phyloP scores from a whole-genome alignment of 169 alveolate species.

The Cryptosporidium baileyi region DNA sequence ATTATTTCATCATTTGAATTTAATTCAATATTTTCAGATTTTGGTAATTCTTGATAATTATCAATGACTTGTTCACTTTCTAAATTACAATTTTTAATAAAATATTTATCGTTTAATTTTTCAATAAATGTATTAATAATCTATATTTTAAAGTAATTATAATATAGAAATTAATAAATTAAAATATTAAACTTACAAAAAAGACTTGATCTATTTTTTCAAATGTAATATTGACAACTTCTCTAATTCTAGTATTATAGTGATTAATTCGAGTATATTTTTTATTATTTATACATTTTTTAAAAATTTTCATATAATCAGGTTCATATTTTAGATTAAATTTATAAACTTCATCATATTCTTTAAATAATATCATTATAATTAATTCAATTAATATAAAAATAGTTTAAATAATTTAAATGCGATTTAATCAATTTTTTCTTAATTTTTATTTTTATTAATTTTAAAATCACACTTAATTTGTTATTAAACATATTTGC shows the following conservation, averaged over 20 bases:
- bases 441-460: no score
- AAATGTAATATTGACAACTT: not conserved
- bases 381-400: no score
- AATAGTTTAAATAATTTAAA: no score
- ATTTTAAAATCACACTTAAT: no score
- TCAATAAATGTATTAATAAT: conserved; percentile 5
- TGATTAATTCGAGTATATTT: not conserved
- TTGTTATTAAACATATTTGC: no score
- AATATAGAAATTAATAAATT: not conserved
- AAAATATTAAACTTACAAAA: conserved; percentile 12
- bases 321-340: no score
- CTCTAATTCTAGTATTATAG: not conserved
- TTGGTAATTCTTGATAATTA: not conserved
- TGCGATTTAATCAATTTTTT: no score
- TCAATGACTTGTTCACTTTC: no score
- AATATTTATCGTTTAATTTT: not conserved
- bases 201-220: conserved; percentile 11
- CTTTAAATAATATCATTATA: no score
- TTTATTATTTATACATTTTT: not conserved
- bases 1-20: not conserved
- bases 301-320: conserved; percentile 18
- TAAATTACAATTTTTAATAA: no score
- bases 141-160: not conserved
- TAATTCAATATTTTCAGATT: not conserved
- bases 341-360: no score